Evolutionary conservation across 176 grass and related monocot species (phyloP).

Genomic region (Zoysia japonica): DNA sequence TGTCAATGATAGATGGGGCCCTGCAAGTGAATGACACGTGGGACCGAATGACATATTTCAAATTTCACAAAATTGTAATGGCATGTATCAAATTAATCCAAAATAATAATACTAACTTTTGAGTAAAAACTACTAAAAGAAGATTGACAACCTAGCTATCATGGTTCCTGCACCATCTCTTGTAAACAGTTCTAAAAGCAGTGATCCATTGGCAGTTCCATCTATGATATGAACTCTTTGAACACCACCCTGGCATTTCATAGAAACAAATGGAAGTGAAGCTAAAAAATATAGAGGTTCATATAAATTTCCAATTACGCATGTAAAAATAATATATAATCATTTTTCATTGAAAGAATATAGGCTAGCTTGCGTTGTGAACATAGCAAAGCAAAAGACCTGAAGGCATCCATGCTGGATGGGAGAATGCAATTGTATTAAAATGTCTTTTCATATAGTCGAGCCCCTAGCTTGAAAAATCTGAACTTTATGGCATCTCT

Average conservation of each 20-base stretch:
- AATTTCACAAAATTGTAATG: too few relatives aligned
- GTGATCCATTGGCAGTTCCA: slow-evolving; percentile 72
- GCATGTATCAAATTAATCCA: too few relatives aligned
- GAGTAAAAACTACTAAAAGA: background rate
- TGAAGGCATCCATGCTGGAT: background rate
- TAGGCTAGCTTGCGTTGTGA: background rate
- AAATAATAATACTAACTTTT: background rate
- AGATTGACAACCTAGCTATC: slow-evolving; percentile 73
- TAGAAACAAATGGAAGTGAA: slow-evolving; percentile 32
- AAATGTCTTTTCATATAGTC: background rate
- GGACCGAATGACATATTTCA: too few relatives aligned
- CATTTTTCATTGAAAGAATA: background rate
- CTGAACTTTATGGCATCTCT: background rate
- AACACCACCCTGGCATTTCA: slow-evolving; percentile 68
- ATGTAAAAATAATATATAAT: background rate
- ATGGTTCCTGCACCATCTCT: slow-evolving; percentile 97
- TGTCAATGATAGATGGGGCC: too few relatives aligned
- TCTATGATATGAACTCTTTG: slow-evolving; percentile 98
- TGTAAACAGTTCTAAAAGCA: slow-evolving; percentile 96
- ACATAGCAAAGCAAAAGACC: background rate
- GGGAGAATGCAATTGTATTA: background rate
- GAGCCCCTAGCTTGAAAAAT: background rate
- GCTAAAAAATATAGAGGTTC: slow-evolving; percentile 15
- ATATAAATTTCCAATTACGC: slow-evolving; percentile 17
- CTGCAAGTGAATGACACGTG: too few relatives aligned